A percentile compares a stretch with the other conserved stretches of the same genome.
Evolutionary conservation across 2,329 filamentous ascomycete species (phyloP).

Genomic region (Dactylellina sp.): DNA sequence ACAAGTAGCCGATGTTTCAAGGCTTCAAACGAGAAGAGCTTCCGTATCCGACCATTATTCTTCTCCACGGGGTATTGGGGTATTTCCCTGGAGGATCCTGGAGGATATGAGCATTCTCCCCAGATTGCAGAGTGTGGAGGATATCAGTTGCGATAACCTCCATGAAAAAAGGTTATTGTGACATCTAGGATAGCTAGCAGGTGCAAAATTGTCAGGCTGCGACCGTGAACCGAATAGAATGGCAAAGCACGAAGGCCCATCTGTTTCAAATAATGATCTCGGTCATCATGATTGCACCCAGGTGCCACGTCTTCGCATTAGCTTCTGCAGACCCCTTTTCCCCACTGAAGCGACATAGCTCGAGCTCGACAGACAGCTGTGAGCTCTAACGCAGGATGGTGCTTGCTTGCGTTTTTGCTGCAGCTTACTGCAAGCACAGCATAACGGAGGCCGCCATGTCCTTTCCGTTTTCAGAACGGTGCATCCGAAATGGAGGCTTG

Average conservation of each 20-base stretch:
- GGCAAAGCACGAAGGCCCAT: constrained; percentile 28
- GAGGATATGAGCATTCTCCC: constrained; percentile 13
- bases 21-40: constrained; percentile 25
- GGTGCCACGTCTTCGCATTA: constrained; percentile 51
- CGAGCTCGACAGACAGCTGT: constrained; percentile 39
- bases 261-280: constrained; percentile 33
- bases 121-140: constrained; percentile 38
- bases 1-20: constrained; percentile 2
- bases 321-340: constrained; percentile 43
- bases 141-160: constrained; percentile 50
- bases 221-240: constrained; percentile 24
- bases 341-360: constrained; percentile 20
- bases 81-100: constrained; percentile 10
- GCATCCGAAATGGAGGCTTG: constrained; percentile 56
- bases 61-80: constrained; percentile 52
- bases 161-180: constrained; percentile 20
- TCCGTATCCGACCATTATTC: constrained; percentile 16
- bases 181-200: constrained; percentile 11
- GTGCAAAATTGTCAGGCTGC: constrained; percentile 20
- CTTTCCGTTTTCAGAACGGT: constrained; percentile 52
- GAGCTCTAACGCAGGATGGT: constrained; percentile 49
- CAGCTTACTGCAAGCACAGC: constrained; percentile 45
- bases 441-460: constrained; percentile 25
- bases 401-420: constrained; percentile 35
- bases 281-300: neutral